These are phyloP conservation scores for Raphidocelis subcapitata DNA, from an alignment of 139 green algal genomes.

Conservation along the genomic window DNA sequence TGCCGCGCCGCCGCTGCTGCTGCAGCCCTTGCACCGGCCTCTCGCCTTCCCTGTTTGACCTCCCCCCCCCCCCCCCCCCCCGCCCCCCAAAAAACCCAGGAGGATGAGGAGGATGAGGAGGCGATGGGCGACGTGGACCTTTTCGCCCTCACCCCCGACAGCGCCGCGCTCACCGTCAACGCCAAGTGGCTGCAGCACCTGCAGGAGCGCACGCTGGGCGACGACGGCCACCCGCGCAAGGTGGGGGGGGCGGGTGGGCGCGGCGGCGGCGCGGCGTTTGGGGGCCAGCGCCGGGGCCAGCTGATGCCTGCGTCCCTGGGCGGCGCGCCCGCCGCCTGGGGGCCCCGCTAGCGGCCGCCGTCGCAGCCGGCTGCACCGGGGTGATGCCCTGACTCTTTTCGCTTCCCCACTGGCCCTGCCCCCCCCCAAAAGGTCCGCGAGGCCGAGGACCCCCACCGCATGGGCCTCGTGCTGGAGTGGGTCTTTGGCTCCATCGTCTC, in stretches of 20 bases:
- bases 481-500: constrained; percentile 88
- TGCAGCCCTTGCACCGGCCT: background rate
- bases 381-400: no score
- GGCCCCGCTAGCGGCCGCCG: no score
- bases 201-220: constrained; percentile 71
- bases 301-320: background rate
- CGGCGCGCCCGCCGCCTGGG: no score
- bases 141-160: constrained; percentile 61
- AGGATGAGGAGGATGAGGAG: constrained; percentile 61
- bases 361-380: no score
- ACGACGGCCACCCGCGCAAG: constrained; percentile 79
- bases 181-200: constrained; percentile 80
- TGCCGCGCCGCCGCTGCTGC: no score
- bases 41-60: background rate
- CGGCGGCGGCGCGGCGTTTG: no score
- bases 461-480: constrained; percentile 87
- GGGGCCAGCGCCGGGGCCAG: no score
- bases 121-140: constrained; percentile 86
- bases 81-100: background rate
- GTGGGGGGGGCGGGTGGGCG: constrained; percentile 11
- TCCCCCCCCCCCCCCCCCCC: background rate
- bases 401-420: no score
- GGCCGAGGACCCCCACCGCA: constrained; percentile 57
- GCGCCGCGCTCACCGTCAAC: constrained; percentile 64
- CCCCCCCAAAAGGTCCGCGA: background rate